Evolutionary conservation across 23 red algal species (phyloP), one percentile per base, ranked within the genome.

Genomic region (Gracilaria vermiculophylla): DNA sequence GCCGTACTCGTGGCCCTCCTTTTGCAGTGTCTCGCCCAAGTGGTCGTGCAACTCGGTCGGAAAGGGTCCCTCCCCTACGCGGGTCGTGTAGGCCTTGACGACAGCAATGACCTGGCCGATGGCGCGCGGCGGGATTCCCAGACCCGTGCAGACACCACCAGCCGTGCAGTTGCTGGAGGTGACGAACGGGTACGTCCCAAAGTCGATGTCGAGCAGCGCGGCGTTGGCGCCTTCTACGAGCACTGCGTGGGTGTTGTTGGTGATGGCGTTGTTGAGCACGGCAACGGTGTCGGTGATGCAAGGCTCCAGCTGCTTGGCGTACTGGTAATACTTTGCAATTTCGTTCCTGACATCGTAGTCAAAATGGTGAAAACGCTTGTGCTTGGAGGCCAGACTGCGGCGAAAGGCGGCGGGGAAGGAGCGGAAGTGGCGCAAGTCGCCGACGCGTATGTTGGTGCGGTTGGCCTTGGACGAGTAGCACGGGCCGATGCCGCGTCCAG

Each of bases 181-280:
- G 19, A 98, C 96, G 54, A 87, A 98, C 28, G 96, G 96, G 60
- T 98, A 98, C 5, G 96, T 98, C 41, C 96, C 96, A 81, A 98
- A 95, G 75, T 98, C 96, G 37, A 98, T 92, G 55, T 98, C 96
- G 51, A 98, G 74, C 75, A 98, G 82, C 6, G 96, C 96, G 2
- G 96, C 96, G 73, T 98, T 98, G 5, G 96, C 96, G 0, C 96
- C 96, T 79, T 98, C 96, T 13, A 98, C 87, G 27, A 98, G 70
- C 29, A 97, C 81, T 28, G 95, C 81, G 20, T 86, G 65, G 15
- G 51, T 61, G 0, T 83, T 71, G 8, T 45, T 36, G 0, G 28
- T 28, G 25, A 92, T 50, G 10, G 54, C 78, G 6, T 83, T 36
- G 62, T 71, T 73, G 28, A 92, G 35, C 77, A 88, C 87, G 13